Evolutionary conservation across 495 filamentous ascomycete species (phyloP).

Genomic region (Penicillium nucicola): DNA sequence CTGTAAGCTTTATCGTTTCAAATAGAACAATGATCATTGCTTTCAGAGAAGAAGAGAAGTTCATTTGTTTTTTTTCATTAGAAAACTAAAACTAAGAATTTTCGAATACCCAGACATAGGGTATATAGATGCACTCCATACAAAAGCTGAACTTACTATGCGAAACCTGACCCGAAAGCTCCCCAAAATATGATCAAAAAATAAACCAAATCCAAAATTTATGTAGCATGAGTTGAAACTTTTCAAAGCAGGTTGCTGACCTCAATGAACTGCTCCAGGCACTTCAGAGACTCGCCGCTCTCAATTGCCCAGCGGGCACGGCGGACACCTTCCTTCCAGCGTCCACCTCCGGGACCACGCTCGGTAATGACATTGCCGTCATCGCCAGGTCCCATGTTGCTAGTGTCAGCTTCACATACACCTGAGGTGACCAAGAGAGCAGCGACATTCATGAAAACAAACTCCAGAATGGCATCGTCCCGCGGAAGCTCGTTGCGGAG

Average conservation of each 20-base stretch:
- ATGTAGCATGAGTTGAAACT: background rate
- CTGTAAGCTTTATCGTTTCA: background rate
- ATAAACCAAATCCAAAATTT: background rate
- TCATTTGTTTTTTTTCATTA: background rate
- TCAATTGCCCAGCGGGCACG: conserved; percentile 78
- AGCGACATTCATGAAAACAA: conserved; percentile 91
- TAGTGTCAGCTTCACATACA: conserved; percentile 77
- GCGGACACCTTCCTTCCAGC: conserved; percentile 92
- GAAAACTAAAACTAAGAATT: no score
- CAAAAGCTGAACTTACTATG: background rate
- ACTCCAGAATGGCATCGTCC: conserved; percentile 84
- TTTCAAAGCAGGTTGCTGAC: conserved; percentile 42
- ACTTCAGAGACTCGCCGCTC: conserved; percentile 74
- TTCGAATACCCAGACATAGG: no score
- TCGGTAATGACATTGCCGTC: conserved; percentile 72
- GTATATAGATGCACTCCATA: background rate
- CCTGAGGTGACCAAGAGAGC: conserved; percentile 80
- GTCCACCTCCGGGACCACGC: conserved; percentile 73
- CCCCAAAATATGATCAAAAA: background rate
- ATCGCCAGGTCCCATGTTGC: conserved; percentile 71
- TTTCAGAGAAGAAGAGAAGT: background rate
- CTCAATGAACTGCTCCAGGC: conserved; percentile 68
- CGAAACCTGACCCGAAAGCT: background rate
- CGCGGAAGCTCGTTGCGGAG: conserved; percentile 66
- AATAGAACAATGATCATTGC: background rate